Evolutionary conservation across 768 basidiomycete genomes (phyloP).

Genomic region (Lactifluus hygrophoroides): DNA sequence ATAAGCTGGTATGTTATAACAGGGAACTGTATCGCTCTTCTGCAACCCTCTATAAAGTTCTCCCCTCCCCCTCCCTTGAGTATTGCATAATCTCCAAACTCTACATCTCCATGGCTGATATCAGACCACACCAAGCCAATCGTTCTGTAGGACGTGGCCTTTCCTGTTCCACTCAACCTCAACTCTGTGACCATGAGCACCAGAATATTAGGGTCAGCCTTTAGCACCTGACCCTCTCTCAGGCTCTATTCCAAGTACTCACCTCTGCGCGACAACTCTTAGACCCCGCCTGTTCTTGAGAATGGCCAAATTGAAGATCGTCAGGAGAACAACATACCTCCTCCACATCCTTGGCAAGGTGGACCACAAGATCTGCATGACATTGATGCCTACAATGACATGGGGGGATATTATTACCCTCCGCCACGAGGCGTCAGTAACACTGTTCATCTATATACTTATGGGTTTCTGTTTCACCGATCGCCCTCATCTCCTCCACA

Average conservation of each 20-base stretch:
- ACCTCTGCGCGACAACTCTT: background rate
- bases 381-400: background rate
- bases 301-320: background rate
- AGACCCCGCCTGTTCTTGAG: background rate
- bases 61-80: background rate
- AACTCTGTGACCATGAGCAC: background rate
- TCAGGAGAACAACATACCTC: background rate
- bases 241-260: background rate
- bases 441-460: background rate
- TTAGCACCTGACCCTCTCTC: background rate
- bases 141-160: background rate
- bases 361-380: background rate
- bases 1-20: conserved; percentile 11
- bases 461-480: background rate
- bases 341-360: background rate
- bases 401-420: background rate
- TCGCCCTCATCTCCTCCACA: background rate
- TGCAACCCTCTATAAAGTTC: background rate
- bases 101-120: background rate
- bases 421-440: background rate
- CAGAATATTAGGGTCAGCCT: background rate
- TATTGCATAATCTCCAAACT: no score
- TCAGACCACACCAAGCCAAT: background rate
- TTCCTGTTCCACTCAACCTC: background rate
- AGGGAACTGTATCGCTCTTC: background rate